Evolutionary conservation across 257 asterid genomes (phyloP).

Genomic region (Nicotiana noctiflora): DNA sequence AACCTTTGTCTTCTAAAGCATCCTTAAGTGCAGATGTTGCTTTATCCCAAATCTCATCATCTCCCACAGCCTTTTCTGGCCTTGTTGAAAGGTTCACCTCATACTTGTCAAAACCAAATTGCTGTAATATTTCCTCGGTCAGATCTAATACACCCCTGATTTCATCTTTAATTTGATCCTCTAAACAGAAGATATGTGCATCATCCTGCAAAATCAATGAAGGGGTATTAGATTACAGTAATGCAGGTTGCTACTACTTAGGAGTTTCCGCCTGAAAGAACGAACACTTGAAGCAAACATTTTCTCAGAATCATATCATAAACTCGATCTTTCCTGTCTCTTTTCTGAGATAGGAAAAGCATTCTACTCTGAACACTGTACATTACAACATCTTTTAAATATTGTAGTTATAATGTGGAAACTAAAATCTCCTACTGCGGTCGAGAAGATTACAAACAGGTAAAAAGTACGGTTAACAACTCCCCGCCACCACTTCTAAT

Average conservation of each 20-base stretch:
- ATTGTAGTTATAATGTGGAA: not conserved
- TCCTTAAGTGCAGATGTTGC: constrained; percentile 84
- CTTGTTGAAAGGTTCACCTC: constrained; percentile 95
- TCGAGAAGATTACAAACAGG: not conserved
- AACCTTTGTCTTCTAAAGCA: constrained; percentile 84
- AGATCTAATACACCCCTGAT: constrained; percentile 89
- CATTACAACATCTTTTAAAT: not conserved
- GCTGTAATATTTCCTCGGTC: constrained; percentile 80
- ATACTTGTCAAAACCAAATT: constrained; percentile 81
- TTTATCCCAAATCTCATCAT: constrained; percentile 74
- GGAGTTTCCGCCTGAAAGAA: not conserved
- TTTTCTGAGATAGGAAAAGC: not conserved
- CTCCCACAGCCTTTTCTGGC: constrained; percentile 91
- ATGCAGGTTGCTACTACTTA: not conserved
- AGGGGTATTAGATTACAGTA: not conserved
- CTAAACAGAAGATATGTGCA: constrained; percentile 93
- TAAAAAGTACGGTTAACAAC: not conserved
- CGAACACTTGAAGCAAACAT: not conserved
- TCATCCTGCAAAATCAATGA: constrained; percentile 59
- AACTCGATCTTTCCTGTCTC: not conserved
- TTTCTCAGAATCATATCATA: not conserved
- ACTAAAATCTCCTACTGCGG: not conserved
- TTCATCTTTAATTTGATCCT: constrained; percentile 88
- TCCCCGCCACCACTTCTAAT: not conserved
- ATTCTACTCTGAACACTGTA: not conserved